Conservation (phyloP, 2,329 filamentous ascomycete genomes). For the Ophiostoma novo-ulmi region DNA sequence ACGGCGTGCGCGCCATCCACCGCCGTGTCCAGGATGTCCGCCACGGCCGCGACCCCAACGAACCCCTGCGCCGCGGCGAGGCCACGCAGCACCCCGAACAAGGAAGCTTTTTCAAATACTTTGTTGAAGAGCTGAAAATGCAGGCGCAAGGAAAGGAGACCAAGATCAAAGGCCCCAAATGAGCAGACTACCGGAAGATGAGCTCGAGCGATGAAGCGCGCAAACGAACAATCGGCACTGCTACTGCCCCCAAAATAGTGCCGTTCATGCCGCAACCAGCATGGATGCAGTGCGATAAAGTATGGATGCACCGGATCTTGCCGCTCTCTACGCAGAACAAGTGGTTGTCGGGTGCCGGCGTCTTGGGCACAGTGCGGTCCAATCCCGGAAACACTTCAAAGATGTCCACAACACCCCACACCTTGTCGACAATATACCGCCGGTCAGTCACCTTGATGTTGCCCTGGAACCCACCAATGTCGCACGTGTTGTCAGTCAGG, state of each 20-base stretch:
- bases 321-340: neutral
- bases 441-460: too few species aligned
- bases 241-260: neutral
- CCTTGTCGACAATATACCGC: too few species aligned
- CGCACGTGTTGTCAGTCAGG: neutral
- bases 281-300: neutral
- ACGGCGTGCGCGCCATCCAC: slow-evolving; percentile 47
- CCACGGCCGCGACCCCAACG: slow-evolving; percentile 47
- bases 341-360: neutral
- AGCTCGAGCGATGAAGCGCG: neutral
- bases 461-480: too few species aligned
- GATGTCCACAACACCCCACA: neutral
- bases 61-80: slow-evolving; percentile 48
- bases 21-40: slow-evolving; percentile 45
- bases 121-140: slow-evolving; percentile 48
- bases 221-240: neutral
- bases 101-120: slow-evolving; percentile 43
- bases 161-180: neutral
- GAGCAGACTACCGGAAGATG: neutral
- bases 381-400: neutral
- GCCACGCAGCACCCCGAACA: slow-evolving; percentile 42
- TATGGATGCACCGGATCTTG: neutral
- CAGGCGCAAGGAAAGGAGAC: slow-evolving; percentile 41
- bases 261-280: neutral
- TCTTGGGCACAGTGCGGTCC: neutral